A percentile compares a stretch with the other conserved stretches of the same genome.
These are phyloP conservation scores for Crithidia thermophila DNA, from an alignment of 208 protist genomes.

Conservation along the genomic window DNA sequence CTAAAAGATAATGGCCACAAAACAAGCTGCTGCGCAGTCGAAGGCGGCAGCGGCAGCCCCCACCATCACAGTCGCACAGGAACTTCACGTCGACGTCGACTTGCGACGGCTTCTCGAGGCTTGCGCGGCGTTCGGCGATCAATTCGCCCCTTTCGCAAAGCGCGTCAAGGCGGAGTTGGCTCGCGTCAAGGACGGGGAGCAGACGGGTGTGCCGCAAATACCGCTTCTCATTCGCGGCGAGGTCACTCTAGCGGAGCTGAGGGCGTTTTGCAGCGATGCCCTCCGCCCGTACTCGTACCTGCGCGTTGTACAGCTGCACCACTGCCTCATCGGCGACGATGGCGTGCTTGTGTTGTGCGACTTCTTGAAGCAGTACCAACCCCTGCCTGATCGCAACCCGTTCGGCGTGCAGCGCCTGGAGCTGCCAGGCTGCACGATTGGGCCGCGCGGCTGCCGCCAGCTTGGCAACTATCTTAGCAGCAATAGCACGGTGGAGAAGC, in stretches of 20 bases:
- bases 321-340: conserved; percentile 77
- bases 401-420: conserved; percentile 85
- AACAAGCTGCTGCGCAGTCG: conserved; percentile 33
- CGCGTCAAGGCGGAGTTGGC: conserved; percentile 66
- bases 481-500: conserved; percentile 69
- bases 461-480: conserved; percentile 65
- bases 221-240: conserved; percentile 69
- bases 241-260: conserved; percentile 53
- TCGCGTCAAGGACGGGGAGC: conserved; percentile 84
- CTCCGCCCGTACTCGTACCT: conserved; percentile 78
- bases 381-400: conserved; percentile 69
- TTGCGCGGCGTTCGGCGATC: conserved; percentile 52
- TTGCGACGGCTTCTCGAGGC: conserved; percentile 66
- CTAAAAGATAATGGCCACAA: conserved; percentile 31
- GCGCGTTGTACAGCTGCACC: conserved; percentile 72
- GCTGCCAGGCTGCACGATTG: conserved; percentile 74
- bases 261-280: conserved; percentile 53
- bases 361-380: conserved; percentile 80
- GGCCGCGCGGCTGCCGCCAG: conserved; percentile 62
- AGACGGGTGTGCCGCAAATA: conserved; percentile 68
- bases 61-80: conserved; percentile 57
- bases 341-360: conserved; percentile 75
- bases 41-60: conserved; percentile 43
- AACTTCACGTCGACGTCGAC: conserved; percentile 80
- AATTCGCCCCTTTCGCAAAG: conserved; percentile 69